Evolutionary conservation across 768 basidiomycete species (phyloP).

Genomic region (Crassisporium funariophilum): DNA sequence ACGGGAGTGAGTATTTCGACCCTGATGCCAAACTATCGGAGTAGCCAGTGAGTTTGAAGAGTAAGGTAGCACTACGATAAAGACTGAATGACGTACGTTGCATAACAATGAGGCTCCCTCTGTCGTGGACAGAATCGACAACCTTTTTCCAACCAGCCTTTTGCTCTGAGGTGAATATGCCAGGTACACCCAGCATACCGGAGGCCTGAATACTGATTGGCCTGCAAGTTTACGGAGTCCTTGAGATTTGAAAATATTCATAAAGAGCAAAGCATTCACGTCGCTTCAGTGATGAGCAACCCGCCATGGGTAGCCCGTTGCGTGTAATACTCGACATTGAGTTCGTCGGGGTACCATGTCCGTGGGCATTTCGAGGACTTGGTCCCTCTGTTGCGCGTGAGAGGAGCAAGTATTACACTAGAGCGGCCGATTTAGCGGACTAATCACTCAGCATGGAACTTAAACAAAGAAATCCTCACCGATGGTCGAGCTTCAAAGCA

Average conservation of each 20-base stretch:
- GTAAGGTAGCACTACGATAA: not conserved
- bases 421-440: no score
- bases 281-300: conserved; percentile 17
- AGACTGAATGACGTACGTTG: conserved; percentile 10
- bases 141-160: conserved; percentile 17
- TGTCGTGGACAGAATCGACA: conserved; percentile 12
- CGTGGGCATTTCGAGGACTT: conserved; percentile 11
- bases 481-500: conserved; percentile 12
- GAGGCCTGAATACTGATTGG: conserved; percentile 17
- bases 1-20: conserved; percentile 17
- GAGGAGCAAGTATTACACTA: conserved; percentile 17
- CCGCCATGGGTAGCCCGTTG: conserved; percentile 17
- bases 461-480: no score
- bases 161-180: conserved; percentile 20
- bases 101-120: conserved; percentile 16
- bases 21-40: conserved; percentile 18
- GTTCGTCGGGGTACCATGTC: conserved; percentile 17
- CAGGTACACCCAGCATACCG: conserved; percentile 15
- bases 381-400: conserved; percentile 17
- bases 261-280: conserved; percentile 4
- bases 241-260: not conserved
- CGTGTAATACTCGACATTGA: conserved; percentile 15
- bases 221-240: not conserved
- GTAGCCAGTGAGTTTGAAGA: not conserved
- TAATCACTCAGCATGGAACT: no score